Evolutionary conservation across 2,329 filamentous ascomycete genomes (phyloP), one percentile per base, ranked within the genome.

Genomic region (Corniculantispora saksenae): DNA sequence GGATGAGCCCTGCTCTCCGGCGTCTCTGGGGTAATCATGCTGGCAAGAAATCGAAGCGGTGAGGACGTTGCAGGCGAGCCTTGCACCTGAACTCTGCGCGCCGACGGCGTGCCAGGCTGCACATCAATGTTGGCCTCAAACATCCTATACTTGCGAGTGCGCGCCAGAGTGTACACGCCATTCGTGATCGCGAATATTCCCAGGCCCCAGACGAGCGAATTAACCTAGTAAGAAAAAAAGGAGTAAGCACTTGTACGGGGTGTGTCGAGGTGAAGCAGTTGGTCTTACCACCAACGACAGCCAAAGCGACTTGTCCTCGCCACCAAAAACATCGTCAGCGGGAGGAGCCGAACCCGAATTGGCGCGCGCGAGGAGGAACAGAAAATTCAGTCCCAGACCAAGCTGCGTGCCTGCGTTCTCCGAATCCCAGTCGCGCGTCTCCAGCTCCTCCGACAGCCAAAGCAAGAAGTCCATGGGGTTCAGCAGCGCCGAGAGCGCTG

Each of bases 401-500:
- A 97, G 81, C 60, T 92, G 89, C 6, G 88, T 86, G 29, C 92
- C 91, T 76, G 92, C 90, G 43, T 88, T 80, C 70, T 91, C 90
- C 23, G 94, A 92, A 70, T 97, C 92, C 89, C 93, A 96, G 71
- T 97, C 92, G 73, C 91, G 89, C 32, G 93, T 93, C 75, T 97
- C 94, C 66, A 99, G 85, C 79, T 97, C 92, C 76, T 98, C 94
- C 0, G 92, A 96, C 2, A 97, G 78, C 91, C 93, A 97, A 21
- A 99, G 87, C 62, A 95, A 80, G 73, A 94, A 91, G 79, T 99
- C 95, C 80, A 91, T 90, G 3, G 92, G 93, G 74, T 98, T 94
- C 66, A 97, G 81, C 76, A 88, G 88, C 64, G 91, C 84, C 75
- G 88, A 88, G 76, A 98, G 76, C 94, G 92, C 83, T 98, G 91